phyloP scores from a whole-genome alignment of 108 stramenopile species.

The Fragilaria crotonensis region DNA sequence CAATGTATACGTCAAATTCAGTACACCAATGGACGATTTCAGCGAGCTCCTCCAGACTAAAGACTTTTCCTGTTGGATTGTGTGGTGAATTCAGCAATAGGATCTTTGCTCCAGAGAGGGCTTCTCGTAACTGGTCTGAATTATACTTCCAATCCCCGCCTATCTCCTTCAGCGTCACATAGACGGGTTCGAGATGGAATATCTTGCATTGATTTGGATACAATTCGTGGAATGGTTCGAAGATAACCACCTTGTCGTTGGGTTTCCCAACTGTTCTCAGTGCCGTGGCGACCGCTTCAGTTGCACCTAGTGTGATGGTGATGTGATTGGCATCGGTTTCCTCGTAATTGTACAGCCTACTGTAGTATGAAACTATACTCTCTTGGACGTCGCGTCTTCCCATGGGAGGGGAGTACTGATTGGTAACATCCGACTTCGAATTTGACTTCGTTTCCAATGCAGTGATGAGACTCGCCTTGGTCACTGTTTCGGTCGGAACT shows the following conservation, averaged over 20 bases:
- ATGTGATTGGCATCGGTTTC: conserved; percentile 34
- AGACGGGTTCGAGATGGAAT: conserved; percentile 52
- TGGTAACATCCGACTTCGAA: conserved; percentile 32
- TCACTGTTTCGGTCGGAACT: neutral
- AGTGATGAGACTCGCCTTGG: neutral
- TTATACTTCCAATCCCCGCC: conserved; percentile 38
- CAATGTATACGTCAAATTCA: conserved; percentile 50
- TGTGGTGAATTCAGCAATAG: conserved; percentile 90
- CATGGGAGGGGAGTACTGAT: conserved; percentile 72
- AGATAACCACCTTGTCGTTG: conserved; percentile 59
- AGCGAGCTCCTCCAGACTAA: conserved; percentile 59
- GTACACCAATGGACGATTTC: conserved; percentile 49
- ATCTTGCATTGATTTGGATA: conserved; percentile 61
- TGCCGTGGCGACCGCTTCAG: conserved; percentile 60
- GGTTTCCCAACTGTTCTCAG: conserved; percentile 54
- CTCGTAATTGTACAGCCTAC: conserved; percentile 43
- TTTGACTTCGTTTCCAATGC: neutral
- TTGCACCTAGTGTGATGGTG: conserved; percentile 65
- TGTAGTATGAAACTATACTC: conserved; percentile 45
- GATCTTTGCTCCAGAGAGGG: conserved; percentile 42
- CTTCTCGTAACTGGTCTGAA: conserved; percentile 36
- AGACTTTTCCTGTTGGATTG: conserved; percentile 94
- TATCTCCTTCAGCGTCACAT: conserved; percentile 32
- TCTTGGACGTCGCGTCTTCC: conserved; percentile 45
- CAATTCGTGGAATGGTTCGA: conserved; percentile 72